Percentiles rank a stretch among this genome's conserved stretches.
Evolutionary conservation across 768 basidiomycete species (phyloP).

Genomic region (Suillus clintonianus): DNA sequence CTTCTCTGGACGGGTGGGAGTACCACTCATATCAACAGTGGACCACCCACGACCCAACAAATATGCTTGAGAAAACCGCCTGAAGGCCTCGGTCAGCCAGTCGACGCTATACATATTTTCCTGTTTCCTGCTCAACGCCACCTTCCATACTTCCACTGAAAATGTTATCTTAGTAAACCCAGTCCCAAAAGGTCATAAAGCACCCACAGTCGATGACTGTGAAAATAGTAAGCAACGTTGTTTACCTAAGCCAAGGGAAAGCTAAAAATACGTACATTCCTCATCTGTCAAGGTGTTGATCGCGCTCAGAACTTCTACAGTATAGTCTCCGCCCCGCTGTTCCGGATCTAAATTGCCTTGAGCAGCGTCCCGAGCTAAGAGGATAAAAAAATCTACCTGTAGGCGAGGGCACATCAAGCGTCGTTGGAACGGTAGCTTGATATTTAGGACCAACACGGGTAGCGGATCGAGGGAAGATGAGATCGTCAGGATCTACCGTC

Average conservation of each 20-base stretch:
- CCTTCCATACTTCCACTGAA: slow-evolving; percentile 69
- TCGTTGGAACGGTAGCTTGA: slow-evolving; percentile 61
- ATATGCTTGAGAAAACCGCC: slow-evolving; percentile 70
- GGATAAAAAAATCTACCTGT: slow-evolving; percentile 33
- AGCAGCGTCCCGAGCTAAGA: background rate
- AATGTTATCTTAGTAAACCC: slow-evolving; percentile 3
- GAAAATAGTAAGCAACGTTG: slow-evolving; percentile 18
- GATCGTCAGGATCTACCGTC: slow-evolving; percentile 86
- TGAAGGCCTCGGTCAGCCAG: slow-evolving; percentile 77
- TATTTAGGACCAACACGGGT: slow-evolving; percentile 89
- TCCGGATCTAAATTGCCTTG: slow-evolving; percentile 33
- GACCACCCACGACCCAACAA: slow-evolving; percentile 56
- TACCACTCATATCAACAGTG: slow-evolving; percentile 62
- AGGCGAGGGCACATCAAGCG: slow-evolving; percentile 35
- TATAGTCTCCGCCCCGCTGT: slow-evolving; percentile 70
- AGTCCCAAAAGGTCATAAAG: slow-evolving; percentile 2
- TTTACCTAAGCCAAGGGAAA: slow-evolving; percentile 16
- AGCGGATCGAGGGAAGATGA: slow-evolving; percentile 92
- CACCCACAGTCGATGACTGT: slow-evolving; percentile 60
- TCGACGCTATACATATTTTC: slow-evolving; percentile 67
- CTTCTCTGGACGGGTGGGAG: slow-evolving; percentile 59
- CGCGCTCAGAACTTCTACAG: slow-evolving; percentile 70
- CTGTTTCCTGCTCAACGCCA: slow-evolving; percentile 51
- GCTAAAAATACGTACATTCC: slow-evolving; percentile 54
- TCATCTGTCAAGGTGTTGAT: slow-evolving; percentile 64